Evolutionary conservation across 1,139 yeast species (phyloP), one percentile per base, ranked within the genome.

Genomic region (Pichia sp.): DNA sequence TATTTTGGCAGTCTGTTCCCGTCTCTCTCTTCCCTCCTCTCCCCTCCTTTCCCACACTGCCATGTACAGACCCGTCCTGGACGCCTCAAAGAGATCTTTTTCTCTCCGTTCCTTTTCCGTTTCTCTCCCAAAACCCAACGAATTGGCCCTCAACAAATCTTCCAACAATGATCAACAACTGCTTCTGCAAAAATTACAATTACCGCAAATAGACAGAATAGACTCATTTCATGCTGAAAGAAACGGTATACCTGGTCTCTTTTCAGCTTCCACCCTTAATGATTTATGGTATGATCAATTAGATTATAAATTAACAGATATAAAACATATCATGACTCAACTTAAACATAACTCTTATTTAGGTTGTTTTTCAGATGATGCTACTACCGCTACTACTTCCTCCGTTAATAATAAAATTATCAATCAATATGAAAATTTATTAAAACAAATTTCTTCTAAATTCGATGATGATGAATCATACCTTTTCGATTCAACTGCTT

Each of bases 241-340:
- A 11, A 21, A 39, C 3, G 59, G 59, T 20, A 43, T 56, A 6
- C 44, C 47, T 5, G 89, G 89, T 1, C 62, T 81, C 16, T 72
- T 74, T 48, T 70, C 81, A 10, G 50, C 68, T 13, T 53, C 66
- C 23, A 76, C 84, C 11, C 59, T 80, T 19, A 59, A 74, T 28
- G 76, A 73, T 51, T 69, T 80, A 29, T 82, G 86, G 82, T 76
- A 69, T 52, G 63, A 71, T 31, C 70, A 83, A 59, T 74, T 79
- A 7, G 64, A 66, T 15, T 49, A 56, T 19, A 69, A 77, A 45
- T 66, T 74, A 6, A 65, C 65, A 13, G 70, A 70, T 23, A 64
- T 82, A 48, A 78, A 71, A 37, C 53, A 49, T 24, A 57, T 52
- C 7, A 50, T 61, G 3, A 37, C 45, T 3, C 53, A 55, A 35